Percentiles rank a stretch among this genome's conserved stretches.
phyloP scores from a whole-genome alignment of 2,329 filamentous ascomycete species.

The Fusarium redolens region DNA sequence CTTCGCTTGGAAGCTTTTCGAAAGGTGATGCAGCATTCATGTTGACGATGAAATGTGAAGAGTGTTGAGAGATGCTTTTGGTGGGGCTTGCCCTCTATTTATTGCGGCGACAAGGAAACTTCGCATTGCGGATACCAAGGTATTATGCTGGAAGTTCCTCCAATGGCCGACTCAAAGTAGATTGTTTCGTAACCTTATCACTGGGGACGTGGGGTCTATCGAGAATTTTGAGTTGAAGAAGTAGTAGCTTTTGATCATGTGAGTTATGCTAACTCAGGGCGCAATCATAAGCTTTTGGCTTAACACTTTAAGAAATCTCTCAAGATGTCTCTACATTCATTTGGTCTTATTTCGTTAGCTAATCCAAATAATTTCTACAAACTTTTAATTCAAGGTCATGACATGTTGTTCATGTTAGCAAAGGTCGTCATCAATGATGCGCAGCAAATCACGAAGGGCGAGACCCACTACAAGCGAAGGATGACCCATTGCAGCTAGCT shows the following conservation, averaged over 20 bases:
- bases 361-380: rapidly evolving
- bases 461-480: conserved; percentile 3
- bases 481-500: not conserved
- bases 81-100: not conserved
- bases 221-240: not conserved
- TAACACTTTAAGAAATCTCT: rapidly evolving
- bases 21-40: not conserved
- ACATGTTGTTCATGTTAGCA: not conserved
- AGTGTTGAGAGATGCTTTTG: too few relatives aligned
- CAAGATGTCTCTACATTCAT: rapidly evolving
- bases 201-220: too few relatives aligned
- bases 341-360: rapidly evolving
- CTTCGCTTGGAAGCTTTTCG: not conserved
- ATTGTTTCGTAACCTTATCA: not conserved
- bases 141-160: not conserved
- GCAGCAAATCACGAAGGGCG: not conserved
- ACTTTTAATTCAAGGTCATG: too few relatives aligned
- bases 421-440: not conserved
- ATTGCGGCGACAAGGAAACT: not conserved
- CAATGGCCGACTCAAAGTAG: rapidly evolving
- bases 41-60: not conserved
- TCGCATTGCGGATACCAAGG: not conserved
- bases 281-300: rapidly evolving
- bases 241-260: rapidly evolving
- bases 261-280: too few relatives aligned